phyloP scores from a whole-genome alignment of 495 filamentous ascomycete genomes.

The Geoglossum glabrum region DNA sequence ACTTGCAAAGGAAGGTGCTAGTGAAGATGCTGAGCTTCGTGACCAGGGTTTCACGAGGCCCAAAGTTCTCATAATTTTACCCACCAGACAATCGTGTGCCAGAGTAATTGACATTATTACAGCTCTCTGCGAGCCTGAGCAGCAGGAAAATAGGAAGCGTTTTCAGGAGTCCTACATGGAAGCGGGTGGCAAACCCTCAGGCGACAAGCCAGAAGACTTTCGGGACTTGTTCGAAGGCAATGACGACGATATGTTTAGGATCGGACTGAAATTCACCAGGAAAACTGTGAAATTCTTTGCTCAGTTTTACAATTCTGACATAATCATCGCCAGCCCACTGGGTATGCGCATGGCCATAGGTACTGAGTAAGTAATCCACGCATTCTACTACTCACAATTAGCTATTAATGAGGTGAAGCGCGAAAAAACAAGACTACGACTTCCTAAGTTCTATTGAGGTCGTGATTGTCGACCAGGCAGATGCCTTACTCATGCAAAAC shows the following conservation, averaged over 20 bases:
- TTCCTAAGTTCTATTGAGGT: conserved; percentile 87
- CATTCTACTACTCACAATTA: neutral
- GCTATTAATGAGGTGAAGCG: conserved; percentile 23
- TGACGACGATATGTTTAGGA: conserved; percentile 87
- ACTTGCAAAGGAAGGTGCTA: conserved; percentile 29
- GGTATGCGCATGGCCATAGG: conserved; percentile 81
- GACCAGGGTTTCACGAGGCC: conserved; percentile 95
- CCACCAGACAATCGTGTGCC: conserved; percentile 68
- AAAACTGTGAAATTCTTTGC: conserved; percentile 90
- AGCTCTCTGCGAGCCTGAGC: conserved; percentile 54
- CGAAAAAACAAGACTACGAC: conserved; percentile 70
- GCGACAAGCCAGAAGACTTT: conserved; percentile 71
- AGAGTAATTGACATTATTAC: conserved; percentile 55
- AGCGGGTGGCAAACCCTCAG: conserved; percentile 38
- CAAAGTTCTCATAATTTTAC: conserved; percentile 74
- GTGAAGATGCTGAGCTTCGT: conserved; percentile 49
- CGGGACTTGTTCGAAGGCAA: conserved; percentile 79
- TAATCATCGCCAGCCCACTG: conserved; percentile 77
- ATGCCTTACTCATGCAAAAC: conserved; percentile 91
- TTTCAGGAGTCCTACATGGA: conserved; percentile 63
- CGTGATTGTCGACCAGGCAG: conserved; percentile 75
- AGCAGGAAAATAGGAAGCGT: conserved; percentile 87
- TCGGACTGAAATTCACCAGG: conserved; percentile 85
- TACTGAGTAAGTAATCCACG: neutral
- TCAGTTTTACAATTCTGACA: conserved; percentile 88